phyloP scores from a whole-genome alignment of 1,284 basidiomycete species.

The Ustilago sp. region DNA sequence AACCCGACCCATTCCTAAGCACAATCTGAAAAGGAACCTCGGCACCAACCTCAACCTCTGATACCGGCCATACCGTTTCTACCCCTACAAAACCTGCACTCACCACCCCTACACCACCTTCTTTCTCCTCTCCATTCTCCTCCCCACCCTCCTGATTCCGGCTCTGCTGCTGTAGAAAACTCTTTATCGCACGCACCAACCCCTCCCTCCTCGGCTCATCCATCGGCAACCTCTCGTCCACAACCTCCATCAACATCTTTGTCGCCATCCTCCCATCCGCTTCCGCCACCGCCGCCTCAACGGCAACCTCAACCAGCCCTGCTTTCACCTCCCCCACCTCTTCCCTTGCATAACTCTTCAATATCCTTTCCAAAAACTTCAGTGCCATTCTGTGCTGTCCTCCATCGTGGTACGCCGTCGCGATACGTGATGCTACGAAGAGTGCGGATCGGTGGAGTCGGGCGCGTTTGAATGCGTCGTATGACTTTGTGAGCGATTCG shows the following conservation, averaged over 20 bases:
- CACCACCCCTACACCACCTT: background rate
- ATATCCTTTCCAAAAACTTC: slow-evolving; percentile 59
- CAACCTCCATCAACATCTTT: slow-evolving; percentile 23
- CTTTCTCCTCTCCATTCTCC: background rate
- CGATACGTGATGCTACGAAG: slow-evolving; percentile 54
- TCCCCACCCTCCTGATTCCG: background rate
- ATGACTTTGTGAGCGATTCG: slow-evolving; percentile 52
- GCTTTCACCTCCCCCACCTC: slow-evolving; percentile 21
- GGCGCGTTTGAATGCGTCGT: slow-evolving; percentile 54
- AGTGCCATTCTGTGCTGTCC: slow-evolving; percentile 53
- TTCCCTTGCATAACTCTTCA: slow-evolving; percentile 51
- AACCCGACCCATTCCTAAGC: slow-evolving; percentile 14
- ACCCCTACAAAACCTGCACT: slow-evolving; percentile 9
- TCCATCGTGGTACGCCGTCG: slow-evolving; percentile 41
- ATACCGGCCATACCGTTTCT: slow-evolving; percentile 15
- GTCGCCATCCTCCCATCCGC: slow-evolving; percentile 25
- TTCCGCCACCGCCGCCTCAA: slow-evolving; percentile 22
- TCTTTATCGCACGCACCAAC: slow-evolving; percentile 18
- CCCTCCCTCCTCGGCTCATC: slow-evolving; percentile 3
- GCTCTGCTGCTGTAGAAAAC: slow-evolving; percentile 6
- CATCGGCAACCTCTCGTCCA: slow-evolving; percentile 15
- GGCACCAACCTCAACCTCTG: slow-evolving; percentile 20
- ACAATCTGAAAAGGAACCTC: slow-evolving; percentile 25
- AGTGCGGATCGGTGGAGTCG: slow-evolving; percentile 35
- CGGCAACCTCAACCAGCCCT: slow-evolving; percentile 31